Conservation (phyloP, 2,329 filamentous ascomycete genomes). For the Pseudogymnoascus sp. region DNA sequence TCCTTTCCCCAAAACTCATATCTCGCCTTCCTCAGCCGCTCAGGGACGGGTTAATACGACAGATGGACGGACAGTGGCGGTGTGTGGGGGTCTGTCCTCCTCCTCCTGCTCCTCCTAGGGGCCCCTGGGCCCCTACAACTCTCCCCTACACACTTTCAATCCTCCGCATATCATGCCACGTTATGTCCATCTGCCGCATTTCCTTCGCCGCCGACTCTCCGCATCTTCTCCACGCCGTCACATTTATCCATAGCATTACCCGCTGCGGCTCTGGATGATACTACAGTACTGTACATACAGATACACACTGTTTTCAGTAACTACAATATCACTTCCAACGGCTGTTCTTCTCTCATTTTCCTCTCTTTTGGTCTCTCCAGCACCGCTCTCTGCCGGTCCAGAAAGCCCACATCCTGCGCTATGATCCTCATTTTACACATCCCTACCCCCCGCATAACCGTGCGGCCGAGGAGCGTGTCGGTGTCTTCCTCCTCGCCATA, state of each 20-base stretch:
- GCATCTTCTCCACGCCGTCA: background rate
- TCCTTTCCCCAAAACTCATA: background rate
- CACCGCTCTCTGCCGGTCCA: background rate
- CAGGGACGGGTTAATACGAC: background rate
- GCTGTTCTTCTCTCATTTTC: background rate
- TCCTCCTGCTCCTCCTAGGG: background rate
- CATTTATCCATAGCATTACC: background rate
- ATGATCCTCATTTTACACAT: background rate
- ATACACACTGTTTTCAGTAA: background rate
- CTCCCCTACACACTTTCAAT: background rate
- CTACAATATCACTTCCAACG: background rate
- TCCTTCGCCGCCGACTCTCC: background rate
- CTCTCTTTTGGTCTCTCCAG: background rate
- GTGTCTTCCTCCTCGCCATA: background rate
- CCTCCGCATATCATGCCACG: background rate
- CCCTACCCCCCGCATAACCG: conserved; percentile 1
- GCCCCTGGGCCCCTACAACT: background rate
- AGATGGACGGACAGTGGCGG: background rate
- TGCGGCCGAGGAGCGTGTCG: background rate
- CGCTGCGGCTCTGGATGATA: background rate
- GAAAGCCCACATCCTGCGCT: background rate
- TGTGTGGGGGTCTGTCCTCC: background rate
- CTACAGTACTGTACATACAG: background rate
- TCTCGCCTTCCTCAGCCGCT: background rate
- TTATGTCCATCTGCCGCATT: background rate